phyloP scores from a whole-genome alignment of 371 early-diverging fungal genomes.

The Mucor racemosus region DNA sequence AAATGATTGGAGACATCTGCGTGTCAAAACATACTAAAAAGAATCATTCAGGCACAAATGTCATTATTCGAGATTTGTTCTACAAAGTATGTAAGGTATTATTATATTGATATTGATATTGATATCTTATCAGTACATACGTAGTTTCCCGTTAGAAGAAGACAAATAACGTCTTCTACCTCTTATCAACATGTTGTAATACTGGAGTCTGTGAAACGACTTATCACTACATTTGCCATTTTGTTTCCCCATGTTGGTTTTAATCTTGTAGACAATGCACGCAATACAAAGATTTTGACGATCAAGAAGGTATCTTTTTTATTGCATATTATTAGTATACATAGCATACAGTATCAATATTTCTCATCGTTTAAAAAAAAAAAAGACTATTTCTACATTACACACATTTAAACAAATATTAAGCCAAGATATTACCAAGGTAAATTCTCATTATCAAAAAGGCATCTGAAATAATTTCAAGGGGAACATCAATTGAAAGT shows the following conservation, averaged over 20 bases:
- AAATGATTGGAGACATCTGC: conserved; percentile 37
- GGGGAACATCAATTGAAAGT: no score
- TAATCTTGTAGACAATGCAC: conserved; percentile 47
- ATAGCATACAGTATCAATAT: not conserved
- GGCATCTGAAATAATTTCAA: no score
- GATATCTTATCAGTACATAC: no score
- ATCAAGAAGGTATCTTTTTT: conserved; percentile 46
- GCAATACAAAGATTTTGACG: conserved; percentile 42
- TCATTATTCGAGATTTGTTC: conserved; percentile 68
- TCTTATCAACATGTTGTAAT: conserved; percentile 34
- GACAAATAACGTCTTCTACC: conserved; percentile 15
- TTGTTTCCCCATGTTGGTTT: conserved; percentile 52
- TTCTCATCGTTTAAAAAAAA: no score
- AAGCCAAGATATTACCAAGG: conserved; percentile 35
- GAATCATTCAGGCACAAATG: conserved; percentile 61
- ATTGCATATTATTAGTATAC: not conserved
- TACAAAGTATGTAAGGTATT: conserved; percentile 56
- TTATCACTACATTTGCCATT: conserved; percentile 54
- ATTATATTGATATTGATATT: not conserved
- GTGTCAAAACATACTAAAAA: conserved; percentile 36
- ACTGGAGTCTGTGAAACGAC: conserved; percentile 55
- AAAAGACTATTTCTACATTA: conserved; percentile 26
- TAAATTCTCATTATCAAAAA: conserved; percentile 11
- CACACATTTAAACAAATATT: conserved; percentile 45
- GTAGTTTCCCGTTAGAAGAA: conserved; percentile 67